phyloP scores from a whole-genome alignment of 164 flowering plant genomes.

The Liquidambar formosana region DNA sequence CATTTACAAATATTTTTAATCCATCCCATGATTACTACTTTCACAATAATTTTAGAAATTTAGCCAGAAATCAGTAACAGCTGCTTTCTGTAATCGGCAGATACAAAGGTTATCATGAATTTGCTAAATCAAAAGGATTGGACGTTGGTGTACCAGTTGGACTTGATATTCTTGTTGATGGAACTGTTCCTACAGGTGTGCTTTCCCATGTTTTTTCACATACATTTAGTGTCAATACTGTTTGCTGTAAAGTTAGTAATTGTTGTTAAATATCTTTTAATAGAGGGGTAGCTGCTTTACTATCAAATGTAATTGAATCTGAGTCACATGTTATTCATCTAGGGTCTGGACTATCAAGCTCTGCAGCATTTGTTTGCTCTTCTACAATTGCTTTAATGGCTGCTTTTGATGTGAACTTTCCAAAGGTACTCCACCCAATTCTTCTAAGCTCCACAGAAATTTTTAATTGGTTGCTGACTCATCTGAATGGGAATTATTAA shows the following conservation, averaged over 20 bases:
- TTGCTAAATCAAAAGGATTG: constrained; percentile 69
- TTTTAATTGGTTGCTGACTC: neutral
- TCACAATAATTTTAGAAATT: too few species aligned
- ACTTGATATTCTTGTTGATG: constrained; percentile 88
- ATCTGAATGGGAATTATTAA: neutral
- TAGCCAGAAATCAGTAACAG: too few species aligned
- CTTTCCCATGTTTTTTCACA: constrained; percentile 1
- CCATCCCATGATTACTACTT: too few species aligned
- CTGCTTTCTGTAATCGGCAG: constrained; percentile 26
- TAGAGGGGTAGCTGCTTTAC: neutral
- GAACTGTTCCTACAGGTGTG: constrained; percentile 90
- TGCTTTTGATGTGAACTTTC: constrained; percentile 58
- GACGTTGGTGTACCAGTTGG: constrained; percentile 76
- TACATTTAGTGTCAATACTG: neutral
- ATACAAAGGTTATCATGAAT: constrained; percentile 89
- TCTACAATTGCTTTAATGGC: constrained; percentile 96
- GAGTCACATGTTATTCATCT: constrained; percentile 8
- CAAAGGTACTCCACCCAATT: constrained; percentile 55
- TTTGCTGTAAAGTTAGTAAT: neutral
- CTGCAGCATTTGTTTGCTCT: constrained; percentile 98
- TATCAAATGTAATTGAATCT: neutral
- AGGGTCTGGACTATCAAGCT: constrained; percentile 98
- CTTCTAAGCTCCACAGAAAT: neutral
- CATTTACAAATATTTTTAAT: too few species aligned
- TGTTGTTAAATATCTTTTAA: neutral